phyloP scores from a whole-genome alignment of 129 eudicot species.

The Scalesia atractyloides region DNA sequence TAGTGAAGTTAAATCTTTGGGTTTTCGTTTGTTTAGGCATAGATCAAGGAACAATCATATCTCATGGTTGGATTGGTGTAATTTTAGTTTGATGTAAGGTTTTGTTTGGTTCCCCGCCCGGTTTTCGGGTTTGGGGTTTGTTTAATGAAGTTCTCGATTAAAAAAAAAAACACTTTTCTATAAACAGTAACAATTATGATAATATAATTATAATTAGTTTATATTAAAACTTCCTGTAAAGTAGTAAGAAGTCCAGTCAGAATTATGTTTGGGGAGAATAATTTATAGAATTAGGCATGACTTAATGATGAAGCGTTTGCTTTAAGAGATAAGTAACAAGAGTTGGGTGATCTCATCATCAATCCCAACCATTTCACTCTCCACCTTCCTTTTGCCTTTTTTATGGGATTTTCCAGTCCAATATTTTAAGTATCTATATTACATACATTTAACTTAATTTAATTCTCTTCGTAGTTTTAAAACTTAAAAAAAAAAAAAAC shows the following conservation, averaged over 20 bases:
- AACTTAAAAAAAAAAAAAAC: neutral
- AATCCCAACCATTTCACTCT: slow-evolving; percentile 31
- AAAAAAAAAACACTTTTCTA: no score
- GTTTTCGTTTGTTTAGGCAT: no score
- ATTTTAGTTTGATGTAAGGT: no score
- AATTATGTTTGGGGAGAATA: slow-evolving; percentile 15
- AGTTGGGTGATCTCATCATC: slow-evolving; percentile 37
- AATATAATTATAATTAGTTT: no score
- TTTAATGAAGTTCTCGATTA: no score
- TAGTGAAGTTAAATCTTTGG: no score
- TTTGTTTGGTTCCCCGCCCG: no score
- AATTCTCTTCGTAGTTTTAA: no score
- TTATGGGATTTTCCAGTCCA: neutral
- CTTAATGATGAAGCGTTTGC: slow-evolving; percentile 46
- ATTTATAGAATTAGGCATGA: slow-evolving; percentile 29
- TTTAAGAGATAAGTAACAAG: slow-evolving; percentile 24
- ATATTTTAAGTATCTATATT: neutral
- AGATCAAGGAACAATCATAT: no score
- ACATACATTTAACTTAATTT: no score
- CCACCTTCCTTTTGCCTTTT: slow-evolving; percentile 21
- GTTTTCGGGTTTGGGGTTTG: no score
- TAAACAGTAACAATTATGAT: neutral
- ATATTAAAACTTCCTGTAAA: neutral
- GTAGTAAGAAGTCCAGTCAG: neutral
- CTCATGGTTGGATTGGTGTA: no score